Evolutionary conservation across 306 rosid species (phyloP).

Genomic region (Trichosanthes cucumerina): DNA sequence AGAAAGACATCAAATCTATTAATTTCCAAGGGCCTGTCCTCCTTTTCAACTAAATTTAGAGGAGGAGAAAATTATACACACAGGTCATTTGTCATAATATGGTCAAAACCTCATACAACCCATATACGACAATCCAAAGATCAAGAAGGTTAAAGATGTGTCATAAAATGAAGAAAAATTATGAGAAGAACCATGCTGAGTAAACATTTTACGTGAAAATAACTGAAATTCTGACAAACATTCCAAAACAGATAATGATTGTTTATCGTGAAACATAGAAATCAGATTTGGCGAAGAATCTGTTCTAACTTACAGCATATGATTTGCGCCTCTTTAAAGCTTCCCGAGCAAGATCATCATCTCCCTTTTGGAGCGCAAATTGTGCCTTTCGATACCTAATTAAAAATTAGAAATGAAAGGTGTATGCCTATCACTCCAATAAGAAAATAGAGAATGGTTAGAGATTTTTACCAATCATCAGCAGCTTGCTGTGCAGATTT

Average conservation of each 20-base stretch:
- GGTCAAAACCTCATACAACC: neutral
- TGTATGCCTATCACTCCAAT: neutral
- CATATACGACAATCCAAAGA: neutral
- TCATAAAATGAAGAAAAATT: neutral
- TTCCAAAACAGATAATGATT: neutral
- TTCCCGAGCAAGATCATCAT: conserved; percentile 96
- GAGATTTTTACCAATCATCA: conserved; percentile 73
- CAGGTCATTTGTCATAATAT: neutral
- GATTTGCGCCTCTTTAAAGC: conserved; percentile 93
- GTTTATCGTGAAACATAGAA: neutral
- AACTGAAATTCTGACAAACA: neutral
- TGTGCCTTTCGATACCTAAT: conserved; percentile 86
- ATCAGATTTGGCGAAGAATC: neutral
- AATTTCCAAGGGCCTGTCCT: neutral
- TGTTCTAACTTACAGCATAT: conserved; percentile 48
- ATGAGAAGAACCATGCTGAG: neutral
- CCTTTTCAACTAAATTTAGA: neutral
- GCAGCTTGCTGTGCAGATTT: conserved; percentile 87
- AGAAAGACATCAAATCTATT: neutral
- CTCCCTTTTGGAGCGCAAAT: conserved; percentile 85
- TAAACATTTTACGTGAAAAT: neutral
- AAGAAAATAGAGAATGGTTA: conserved; percentile 10
- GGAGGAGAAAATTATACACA: neutral
- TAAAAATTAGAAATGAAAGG: conserved; percentile 8
- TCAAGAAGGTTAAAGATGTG: neutral